Percentiles rank a stretch among this genome's conserved stretches.
Conservation (phyloP, 352 stramenopile species). For the Globisporangium emineosum region DNA sequence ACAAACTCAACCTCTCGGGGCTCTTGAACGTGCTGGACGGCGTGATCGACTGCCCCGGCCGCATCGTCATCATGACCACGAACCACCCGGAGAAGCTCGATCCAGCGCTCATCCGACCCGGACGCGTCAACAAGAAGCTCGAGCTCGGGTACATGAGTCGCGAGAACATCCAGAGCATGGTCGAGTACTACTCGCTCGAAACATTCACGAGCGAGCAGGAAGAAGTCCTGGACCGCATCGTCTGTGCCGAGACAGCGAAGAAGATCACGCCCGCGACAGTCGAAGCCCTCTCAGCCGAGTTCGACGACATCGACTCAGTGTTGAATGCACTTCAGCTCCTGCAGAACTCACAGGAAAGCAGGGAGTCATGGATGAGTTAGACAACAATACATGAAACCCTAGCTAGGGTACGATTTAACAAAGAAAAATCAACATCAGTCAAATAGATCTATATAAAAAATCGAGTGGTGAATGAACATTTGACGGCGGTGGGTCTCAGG, state of each 20-base stretch:
- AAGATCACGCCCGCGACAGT: conserved; percentile 34
- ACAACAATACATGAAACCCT: not conserved
- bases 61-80: conserved; percentile 93
- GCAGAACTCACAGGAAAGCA: conserved; percentile 3
- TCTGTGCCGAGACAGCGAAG: not conserved
- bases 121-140: conserved; percentile 88
- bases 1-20: conserved; percentile 80
- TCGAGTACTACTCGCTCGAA: conserved; percentile 65
- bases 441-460: not conserved
- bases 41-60: conserved; percentile 83
- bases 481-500: too few relatives aligned
- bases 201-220: conserved; percentile 27
- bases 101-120: conserved; percentile 86
- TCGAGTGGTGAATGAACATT: too few relatives aligned
- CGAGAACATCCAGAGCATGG: conserved; percentile 47
- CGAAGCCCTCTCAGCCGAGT: conserved; percentile 16
- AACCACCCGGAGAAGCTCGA: conserved; percentile 94
- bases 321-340: conserved; percentile 11
- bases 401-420: too few relatives aligned
- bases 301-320: conserved; percentile 12
- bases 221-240: conserved; percentile 15
- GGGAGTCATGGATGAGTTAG: conserved; percentile 10
- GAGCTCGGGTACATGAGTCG: conserved; percentile 58
- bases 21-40: conserved; percentile 91
- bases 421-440: not conserved